phyloP scores from a whole-genome alignment of 495 filamentous ascomycete species.

The Trichoderma virens region DNA sequence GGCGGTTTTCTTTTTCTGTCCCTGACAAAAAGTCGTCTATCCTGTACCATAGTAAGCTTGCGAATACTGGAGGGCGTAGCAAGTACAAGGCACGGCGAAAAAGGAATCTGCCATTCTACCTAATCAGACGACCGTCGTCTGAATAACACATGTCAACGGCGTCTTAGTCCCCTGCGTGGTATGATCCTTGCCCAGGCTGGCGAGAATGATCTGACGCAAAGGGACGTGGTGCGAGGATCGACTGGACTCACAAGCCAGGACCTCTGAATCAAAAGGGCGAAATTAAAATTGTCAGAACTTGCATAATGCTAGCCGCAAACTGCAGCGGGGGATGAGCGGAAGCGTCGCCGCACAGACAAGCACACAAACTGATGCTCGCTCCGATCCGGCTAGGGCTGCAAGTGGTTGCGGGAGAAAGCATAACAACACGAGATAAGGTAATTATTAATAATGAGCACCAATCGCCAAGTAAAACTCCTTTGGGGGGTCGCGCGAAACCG shows the following conservation, averaged over 20 bases:
- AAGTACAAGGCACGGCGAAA: neutral
- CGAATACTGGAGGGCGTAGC: neutral
- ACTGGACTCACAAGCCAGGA: neutral
- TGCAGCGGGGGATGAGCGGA: neutral
- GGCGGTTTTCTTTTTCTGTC: neutral
- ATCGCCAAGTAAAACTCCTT: neutral
- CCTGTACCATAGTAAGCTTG: too few relatives aligned
- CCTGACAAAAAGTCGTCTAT: too few relatives aligned
- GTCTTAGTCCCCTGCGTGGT: neutral
- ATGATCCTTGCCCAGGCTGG: neutral
- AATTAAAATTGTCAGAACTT: neutral
- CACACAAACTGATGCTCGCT: too few relatives aligned
- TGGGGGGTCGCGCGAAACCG: too few relatives aligned
- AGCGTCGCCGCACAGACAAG: neutral
- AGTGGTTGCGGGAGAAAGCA: neutral
- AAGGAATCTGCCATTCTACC: too few relatives aligned
- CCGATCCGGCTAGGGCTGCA: neutral
- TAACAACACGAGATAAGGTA: neutral
- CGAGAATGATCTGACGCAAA: constrained; percentile 4
- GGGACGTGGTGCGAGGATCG: constrained; percentile 1
- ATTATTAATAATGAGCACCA: neutral
- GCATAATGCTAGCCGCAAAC: constrained; percentile 1
- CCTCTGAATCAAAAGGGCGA: neutral
- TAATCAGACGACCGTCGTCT: neutral
- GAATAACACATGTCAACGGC: neutral